phyloP scores from a whole-genome alignment of 2,329 filamentous ascomycete genomes.

The Aureobasidium sp. region DNA sequence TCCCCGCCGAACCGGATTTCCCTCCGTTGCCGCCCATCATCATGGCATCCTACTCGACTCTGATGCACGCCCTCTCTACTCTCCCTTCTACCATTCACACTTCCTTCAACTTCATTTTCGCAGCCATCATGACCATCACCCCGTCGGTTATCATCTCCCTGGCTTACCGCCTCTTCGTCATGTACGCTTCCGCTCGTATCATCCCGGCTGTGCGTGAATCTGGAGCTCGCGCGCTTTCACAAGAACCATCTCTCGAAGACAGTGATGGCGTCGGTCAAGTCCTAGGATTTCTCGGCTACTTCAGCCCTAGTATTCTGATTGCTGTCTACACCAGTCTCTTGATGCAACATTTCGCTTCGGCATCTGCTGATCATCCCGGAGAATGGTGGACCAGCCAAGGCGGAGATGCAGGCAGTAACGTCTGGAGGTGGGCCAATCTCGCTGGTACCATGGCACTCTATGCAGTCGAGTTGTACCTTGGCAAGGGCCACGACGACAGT shows the following conservation, averaged over 20 bases:
- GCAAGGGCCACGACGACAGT: conserved; percentile 69
- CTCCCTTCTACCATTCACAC: conserved; percentile 78
- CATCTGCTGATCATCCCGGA: conserved; percentile 45
- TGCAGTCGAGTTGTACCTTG: conserved; percentile 79
- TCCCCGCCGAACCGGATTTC: conserved; percentile 67
- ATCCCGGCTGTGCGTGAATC: conserved; percentile 87
- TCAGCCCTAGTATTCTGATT: conserved; percentile 88
- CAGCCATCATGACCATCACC: conserved; percentile 90
- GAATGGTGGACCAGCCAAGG: conserved; percentile 81
- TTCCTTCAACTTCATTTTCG: conserved; percentile 75
- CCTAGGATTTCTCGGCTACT: conserved; percentile 80
- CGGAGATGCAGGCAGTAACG: conserved; percentile 71
- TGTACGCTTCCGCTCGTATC: conserved; percentile 91
- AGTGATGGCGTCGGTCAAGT: conserved; percentile 67
- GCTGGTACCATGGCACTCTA: conserved; percentile 84
- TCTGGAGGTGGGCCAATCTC: conserved; percentile 91
- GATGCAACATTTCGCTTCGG: conserved; percentile 87
- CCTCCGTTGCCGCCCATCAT: conserved; percentile 95
- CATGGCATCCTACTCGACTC: conserved; percentile 94
- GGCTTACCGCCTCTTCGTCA: conserved; percentile 85
- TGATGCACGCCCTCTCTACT: conserved; percentile 73
- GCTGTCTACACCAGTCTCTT: conserved; percentile 93
- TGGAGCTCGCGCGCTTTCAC: conserved; percentile 70
- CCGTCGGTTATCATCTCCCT: conserved; percentile 93
- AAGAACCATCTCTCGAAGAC: conserved; percentile 80